Evolutionary conservation across 495 filamentous ascomycete species (phyloP).

Genomic region (Xylaria acuta): DNA sequence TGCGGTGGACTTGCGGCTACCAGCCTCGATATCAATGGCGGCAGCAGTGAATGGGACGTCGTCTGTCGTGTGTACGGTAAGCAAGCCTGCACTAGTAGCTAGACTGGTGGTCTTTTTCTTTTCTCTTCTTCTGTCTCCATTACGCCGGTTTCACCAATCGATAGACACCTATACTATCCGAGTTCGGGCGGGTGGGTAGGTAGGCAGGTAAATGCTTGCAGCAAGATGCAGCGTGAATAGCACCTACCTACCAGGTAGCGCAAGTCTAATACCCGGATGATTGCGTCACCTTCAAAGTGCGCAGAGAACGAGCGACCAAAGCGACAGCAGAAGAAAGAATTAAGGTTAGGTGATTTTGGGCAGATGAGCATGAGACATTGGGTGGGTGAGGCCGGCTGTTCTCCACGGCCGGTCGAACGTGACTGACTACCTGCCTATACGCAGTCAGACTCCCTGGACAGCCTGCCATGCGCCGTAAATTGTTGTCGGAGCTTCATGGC

Average conservation of each 20-base stretch:
- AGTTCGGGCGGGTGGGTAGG: not conserved
- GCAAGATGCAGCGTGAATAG: not conserved
- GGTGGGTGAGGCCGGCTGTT: constrained; percentile 14
- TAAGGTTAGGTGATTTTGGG: not conserved
- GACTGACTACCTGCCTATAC: constrained; percentile 12
- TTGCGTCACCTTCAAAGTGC: not conserved
- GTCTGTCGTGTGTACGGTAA: constrained; percentile 2
- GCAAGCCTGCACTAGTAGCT: constrained; percentile 2
- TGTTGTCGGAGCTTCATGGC: constrained; percentile 27
- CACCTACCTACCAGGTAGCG: not conserved
- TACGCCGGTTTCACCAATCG: not conserved
- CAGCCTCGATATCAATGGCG: constrained; percentile 11
- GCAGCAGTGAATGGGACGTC: no score
- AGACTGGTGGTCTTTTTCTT: not conserved
- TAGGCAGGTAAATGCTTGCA: not conserved
- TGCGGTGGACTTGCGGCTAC: constrained; percentile 20
- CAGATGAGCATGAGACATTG: constrained; percentile 4
- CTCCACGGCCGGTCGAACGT: constrained; percentile 19
- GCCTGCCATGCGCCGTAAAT: constrained; percentile 16
- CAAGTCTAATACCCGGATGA: not conserved
- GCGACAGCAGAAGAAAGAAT: not conserved
- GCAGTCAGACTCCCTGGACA: no score
- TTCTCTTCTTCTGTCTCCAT: not conserved
- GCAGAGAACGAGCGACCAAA: not conserved
- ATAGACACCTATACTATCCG: not conserved